Evolutionary conservation across 306 rosid species (phyloP).

Genomic region (Citrullus mucosospermus): DNA sequence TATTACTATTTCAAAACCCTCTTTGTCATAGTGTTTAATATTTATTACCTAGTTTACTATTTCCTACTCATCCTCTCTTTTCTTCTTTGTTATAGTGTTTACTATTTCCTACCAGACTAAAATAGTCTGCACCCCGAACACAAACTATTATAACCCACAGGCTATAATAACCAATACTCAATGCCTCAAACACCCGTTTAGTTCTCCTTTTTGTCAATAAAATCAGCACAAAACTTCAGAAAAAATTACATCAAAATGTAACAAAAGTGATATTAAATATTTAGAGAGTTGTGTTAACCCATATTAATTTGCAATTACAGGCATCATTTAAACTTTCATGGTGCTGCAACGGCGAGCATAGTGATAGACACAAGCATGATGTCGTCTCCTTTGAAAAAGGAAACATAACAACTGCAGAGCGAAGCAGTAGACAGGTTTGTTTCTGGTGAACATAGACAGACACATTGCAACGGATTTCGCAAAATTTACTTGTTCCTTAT

Average conservation of each 20-base stretch:
- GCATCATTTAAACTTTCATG: conserved; percentile 89
- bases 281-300: background rate
- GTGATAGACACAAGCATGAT: conserved; percentile 88
- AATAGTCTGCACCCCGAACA: too few species aligned
- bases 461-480: background rate
- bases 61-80: too few species aligned
- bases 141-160: too few species aligned
- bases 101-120: too few species aligned
- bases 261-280: background rate
- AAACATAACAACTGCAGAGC: conserved; percentile 90
- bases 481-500: background rate
- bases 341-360: conserved; percentile 74
- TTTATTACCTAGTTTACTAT: too few species aligned
- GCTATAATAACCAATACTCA: too few species aligned
- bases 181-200: background rate
- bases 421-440: conserved; percentile 88
- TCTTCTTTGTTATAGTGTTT: too few species aligned
- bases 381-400: conserved; percentile 89
- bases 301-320: conserved; percentile 25
- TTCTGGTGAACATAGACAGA: background rate
- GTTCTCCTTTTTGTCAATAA: background rate
- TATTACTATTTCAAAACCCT: too few species aligned
- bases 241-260: background rate
- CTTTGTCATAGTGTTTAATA: too few species aligned
- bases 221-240: background rate